Evolutionary conservation across 2,329 filamentous ascomycete species (phyloP).

Genomic region (Aspergillus ibericus): DNA sequence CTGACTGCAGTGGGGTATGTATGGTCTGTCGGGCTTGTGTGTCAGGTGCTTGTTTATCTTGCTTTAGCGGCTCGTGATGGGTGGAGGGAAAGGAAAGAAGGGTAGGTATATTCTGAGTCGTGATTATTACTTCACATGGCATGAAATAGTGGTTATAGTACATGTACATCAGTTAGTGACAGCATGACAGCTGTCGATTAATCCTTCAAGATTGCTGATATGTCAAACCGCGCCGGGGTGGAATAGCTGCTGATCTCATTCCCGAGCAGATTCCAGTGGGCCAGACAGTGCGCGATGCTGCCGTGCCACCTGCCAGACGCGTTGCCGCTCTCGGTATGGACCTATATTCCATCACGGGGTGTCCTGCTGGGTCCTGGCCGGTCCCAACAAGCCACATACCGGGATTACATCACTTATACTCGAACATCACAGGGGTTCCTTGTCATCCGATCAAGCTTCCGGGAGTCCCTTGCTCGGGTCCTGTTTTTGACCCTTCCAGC

Average conservation of each 20-base stretch:
- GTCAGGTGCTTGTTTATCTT: too few species aligned
- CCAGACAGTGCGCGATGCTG: not conserved
- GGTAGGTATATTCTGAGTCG: not conserved
- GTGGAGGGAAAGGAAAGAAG: not conserved
- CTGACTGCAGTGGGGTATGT: too few species aligned
- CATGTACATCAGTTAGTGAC: not conserved
- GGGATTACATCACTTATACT: not conserved
- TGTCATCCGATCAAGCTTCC: slow-evolving; percentile 23
- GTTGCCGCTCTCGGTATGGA: not conserved
- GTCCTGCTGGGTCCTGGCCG: not conserved
- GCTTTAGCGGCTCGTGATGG: too few species aligned
- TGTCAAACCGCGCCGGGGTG: not conserved
- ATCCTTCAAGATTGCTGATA: not conserved
- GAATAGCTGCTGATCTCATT: not conserved
- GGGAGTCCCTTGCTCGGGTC: slow-evolving; percentile 35
- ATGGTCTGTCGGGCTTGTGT: too few species aligned
- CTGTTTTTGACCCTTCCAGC: slow-evolving; percentile 49
- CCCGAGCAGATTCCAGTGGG: not conserved
- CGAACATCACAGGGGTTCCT: not conserved
- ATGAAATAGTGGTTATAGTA: not conserved
- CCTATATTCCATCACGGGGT: too few species aligned
- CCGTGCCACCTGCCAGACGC: not conserved
- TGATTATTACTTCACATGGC: not conserved
- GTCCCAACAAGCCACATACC: not conserved
- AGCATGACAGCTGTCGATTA: not conserved